A percentile compares a stretch with the other conserved stretches of the same genome.
Conservation (phyloP, 176 grass and related monocot species). For the Lolium rigidum region DNA sequence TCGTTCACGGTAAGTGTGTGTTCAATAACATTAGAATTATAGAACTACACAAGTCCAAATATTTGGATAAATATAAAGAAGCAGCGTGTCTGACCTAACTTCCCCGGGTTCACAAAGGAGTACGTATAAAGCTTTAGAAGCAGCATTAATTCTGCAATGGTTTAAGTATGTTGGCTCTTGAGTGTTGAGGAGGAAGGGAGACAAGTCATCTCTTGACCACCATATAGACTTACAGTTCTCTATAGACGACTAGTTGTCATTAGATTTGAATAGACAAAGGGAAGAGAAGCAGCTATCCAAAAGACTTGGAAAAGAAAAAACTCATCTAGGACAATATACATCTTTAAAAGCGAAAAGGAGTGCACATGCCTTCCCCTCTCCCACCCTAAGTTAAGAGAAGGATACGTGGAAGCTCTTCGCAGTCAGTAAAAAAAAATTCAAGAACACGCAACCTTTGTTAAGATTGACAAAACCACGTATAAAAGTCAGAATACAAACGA, state of each 20-base stretch:
- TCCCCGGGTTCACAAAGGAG: neutral
- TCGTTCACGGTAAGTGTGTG: neutral
- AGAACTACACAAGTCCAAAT: neutral
- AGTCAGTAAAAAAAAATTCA: too few species aligned
- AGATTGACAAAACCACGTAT: too few species aligned
- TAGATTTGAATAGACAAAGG: neutral
- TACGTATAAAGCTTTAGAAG: neutral
- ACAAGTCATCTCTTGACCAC: neutral
- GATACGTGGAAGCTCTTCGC: neutral
- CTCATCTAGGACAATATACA: too few species aligned
- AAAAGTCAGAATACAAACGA: too few species aligned
- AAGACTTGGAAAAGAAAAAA: neutral
- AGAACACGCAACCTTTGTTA: too few species aligned
- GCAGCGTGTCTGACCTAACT: neutral
- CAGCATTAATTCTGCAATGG: neutral
- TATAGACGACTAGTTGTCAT: constrained; percentile 8
- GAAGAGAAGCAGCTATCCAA: too few species aligned
- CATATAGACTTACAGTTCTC: neutral
- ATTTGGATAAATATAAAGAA: neutral
- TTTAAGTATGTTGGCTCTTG: neutral
- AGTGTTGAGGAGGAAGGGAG: neutral
- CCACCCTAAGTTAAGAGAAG: neutral
- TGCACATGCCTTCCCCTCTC: neutral
- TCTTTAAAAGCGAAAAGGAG: neutral
- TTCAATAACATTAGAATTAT: too few species aligned